Evolutionary conservation across 371 early-diverging fungal genomes (phyloP), one percentile per base, ranked within the genome.

Genomic region (Mucor ambiguus): DNA sequence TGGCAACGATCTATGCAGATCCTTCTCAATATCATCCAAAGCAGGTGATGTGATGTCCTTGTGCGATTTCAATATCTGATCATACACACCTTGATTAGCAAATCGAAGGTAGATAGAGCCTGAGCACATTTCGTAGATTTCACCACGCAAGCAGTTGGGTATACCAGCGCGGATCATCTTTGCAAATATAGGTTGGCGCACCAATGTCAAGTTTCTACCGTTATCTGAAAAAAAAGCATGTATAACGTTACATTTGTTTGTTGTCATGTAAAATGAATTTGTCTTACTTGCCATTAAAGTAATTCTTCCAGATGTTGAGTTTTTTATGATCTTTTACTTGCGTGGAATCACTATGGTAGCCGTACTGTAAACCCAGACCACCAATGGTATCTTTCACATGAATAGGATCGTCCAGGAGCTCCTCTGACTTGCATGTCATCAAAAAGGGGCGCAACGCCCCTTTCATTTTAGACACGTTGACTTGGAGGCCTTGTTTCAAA

Each of bases 1-100:
- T 0, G 98, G 98, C n/a, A 98, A 76, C 11, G 90, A 90, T 76
- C 91, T 85, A 66, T 94, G 96, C 64, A 98, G 73, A 71, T 98
- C 99, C 77, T 98, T 98, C 73, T 98, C 99, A 57, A 98, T 98
- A 71, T 98, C 99, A 55, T 97, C 97, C 4, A 86, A 85, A 9
- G 92, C 87, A n/a, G 89, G 68, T 0, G 93, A 91, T 37, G 70
- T 75, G 60, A 85, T 83, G 11, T 90, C 81, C 41, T 83, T 83
- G 26, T 90, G 82, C 28, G 90, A 89, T 24, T 85, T 81, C 46
- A 95, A 86, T 22, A 96, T 79, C 30, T 84, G 74, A 12, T 89
- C 81, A 75, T 96, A 98, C 32, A 91, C 82, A 4, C 95, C 95
- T 30, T 85, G 84, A 69, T 95, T 89, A 76, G 90, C 86, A 71